Base-by-base conservation (phyloP, 1,284 basidiomycete species). In the Ustilago xerochloae region DNA sequence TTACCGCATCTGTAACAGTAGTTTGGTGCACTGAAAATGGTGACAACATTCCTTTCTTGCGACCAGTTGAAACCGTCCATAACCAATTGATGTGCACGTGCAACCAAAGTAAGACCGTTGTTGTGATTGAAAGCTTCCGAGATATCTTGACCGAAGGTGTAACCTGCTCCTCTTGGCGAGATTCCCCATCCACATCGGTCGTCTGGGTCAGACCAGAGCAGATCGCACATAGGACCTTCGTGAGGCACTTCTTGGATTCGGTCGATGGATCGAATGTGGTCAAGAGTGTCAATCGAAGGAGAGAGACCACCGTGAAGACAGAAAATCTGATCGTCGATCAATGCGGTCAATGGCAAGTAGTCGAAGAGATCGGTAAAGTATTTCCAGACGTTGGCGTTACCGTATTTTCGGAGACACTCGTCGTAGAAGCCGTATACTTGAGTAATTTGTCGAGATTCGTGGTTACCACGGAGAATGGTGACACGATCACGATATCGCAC, bases 341-440 rank as follows among this genome's bases (percentile, higher is more conserved):
- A 89, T 28, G 96, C 96, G 45, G 95, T 97, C 78, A 99, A 89
- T 59, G 96, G 95, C 33, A 99, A 89, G 87, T 93, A 99, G 87
- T 99, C 96, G 85, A 99, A 99, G 56, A 99, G 88, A 87, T 99
- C 97, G 84, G 95, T 97, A 85, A 97, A 99, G 88, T 91, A 97
- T 84, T 96, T 92, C 96, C 96, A 99, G 48, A 99, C 97, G 84
- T 97, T 99, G 81, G 95, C 95, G 86, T 97, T 98, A 62, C 97
- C 97, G 87, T 99, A 99, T 88, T 99, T 99, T 84, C 97, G 91
- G 82, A 98, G 88, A 84, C 96, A 99, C 86, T 99, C 96, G 88
- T 99, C 96, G 87, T 99, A 99, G 85, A 99, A 99, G 32, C 96
- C 96, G 84, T 99, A 99, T 15, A 99, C 96, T 86, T 99, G 96